Evolutionary conservation across 257 asterid genomes (phyloP), one percentile per base, ranked within the genome.

Genomic region (Solanum lignicaule): DNA sequence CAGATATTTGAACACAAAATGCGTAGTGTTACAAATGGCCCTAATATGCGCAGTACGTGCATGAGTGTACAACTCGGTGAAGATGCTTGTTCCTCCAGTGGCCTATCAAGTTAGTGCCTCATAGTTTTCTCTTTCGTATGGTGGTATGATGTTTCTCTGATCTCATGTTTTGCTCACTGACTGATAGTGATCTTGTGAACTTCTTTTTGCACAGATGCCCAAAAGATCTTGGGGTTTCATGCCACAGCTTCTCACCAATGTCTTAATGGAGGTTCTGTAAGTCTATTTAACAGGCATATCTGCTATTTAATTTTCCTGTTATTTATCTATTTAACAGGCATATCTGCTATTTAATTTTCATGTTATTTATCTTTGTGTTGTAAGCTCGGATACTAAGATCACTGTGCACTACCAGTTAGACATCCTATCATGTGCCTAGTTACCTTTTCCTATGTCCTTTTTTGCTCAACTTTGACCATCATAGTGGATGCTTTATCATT

Each of bases 1-100:
- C 94, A 90, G 93, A 89, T 89, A 83, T 87, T 93, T 87, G 86
- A 87, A 90, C 94, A 75, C 92, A 86, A 76, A 83, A 85, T 90
- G 92, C 9, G 87, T 86, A 83, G 92, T 86, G 88, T 86, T 92
- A 86, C 58, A 72, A 86, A 87, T 84, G 91, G 90, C 76, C 79
- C 52, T 86, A 85, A 92, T 86, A 52, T 35, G 12, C 13, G 86
- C 41, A 83, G 87, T 87, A 85, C 87, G 87, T 90, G 75, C 88
- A 20, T 71, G 55, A 43, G 69, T 0, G 31, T 66, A 46, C 38
- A 29, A 20, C n/a, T 27, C 20, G 21, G 69, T 48, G 68, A 81
- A 81, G 85, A 48, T 81, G 85, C 69, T 18, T 48, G 85, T 48
- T 85, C 87, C 58, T 85, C 79, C 87, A 85, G 18, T 85, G 68